phyloP scores from a whole-genome alignment of 192 early-diverging fungal species.

The Podila epigama region DNA sequence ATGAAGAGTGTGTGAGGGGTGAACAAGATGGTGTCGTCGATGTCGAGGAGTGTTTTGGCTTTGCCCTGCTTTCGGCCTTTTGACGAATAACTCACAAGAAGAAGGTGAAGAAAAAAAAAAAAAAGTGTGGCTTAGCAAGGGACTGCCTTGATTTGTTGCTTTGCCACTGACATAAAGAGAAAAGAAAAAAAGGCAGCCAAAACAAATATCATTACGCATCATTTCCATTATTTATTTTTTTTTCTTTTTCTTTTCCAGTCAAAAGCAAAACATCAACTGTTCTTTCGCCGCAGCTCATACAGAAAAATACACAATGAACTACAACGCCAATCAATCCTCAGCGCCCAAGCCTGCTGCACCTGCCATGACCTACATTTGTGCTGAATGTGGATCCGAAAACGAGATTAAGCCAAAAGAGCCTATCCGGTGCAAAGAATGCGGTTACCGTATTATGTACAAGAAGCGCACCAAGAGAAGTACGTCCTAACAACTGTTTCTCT shows the following conservation, averaged over 20 bases:
- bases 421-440: slow-evolving; percentile 96
- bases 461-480: slow-evolving; percentile 93
- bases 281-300: neutral
- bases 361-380: slow-evolving; percentile 38
- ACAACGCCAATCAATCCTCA: slow-evolving; percentile 28
- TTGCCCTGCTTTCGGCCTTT: too few relatives aligned
- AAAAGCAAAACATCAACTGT: slow-evolving; percentile 1
- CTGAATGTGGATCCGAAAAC: slow-evolving; percentile 89
- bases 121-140: neutral
- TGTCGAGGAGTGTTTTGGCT: too few relatives aligned
- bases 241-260: slow-evolving; percentile 3
- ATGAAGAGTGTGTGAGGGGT: neutral
- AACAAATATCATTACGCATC: neutral
- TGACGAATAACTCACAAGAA: neutral
- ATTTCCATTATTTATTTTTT: neutral
- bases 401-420: slow-evolving; percentile 93
- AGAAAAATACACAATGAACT: slow-evolving; percentile 33
- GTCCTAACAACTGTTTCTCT: too few relatives aligned
- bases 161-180: too few relatives aligned
- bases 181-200: neutral
- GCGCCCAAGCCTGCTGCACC: slow-evolving; percentile 33
- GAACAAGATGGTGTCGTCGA: neutral
- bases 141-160: too few relatives aligned
- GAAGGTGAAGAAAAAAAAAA: neutral
- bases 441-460: slow-evolving; percentile 97